Conservation (phyloP, 305 asterid genomes). For the Fraxinus albicans region DNA sequence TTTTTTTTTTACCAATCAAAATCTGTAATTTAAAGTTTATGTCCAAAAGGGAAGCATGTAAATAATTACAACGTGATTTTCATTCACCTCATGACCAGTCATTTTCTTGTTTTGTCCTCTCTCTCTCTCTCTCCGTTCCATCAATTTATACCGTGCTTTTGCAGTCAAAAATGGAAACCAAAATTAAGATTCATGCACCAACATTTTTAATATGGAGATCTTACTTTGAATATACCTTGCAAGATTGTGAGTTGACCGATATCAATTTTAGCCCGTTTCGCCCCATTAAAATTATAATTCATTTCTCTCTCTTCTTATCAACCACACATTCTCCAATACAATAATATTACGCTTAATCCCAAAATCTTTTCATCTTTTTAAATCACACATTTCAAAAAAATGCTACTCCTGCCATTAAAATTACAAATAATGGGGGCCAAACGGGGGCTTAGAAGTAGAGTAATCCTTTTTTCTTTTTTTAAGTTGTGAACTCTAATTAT, state of each 20-base stretch:
- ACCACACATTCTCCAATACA: too few relatives aligned
- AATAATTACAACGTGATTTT: neutral
- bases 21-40: neutral
- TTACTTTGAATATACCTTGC: too few relatives aligned
- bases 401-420: too few relatives aligned
- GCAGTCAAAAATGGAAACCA: neutral
- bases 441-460: too few relatives aligned
- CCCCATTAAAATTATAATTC: too few relatives aligned
- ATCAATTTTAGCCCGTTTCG: too few relatives aligned
- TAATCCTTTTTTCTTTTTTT: neutral
- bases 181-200: neutral
- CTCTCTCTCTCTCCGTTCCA: neutral
- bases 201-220: neutral
- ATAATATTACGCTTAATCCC: too few relatives aligned
- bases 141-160: neutral
- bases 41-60: neutral
- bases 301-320: too few relatives aligned
- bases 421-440: too few relatives aligned
- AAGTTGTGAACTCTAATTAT: too few relatives aligned
- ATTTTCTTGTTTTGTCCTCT: neutral
- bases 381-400: too few relatives aligned
- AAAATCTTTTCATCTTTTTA: too few relatives aligned
- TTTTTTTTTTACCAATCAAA: neutral
- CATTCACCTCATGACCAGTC: neutral
- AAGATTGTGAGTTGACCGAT: neutral